Evolutionary conservation across 768 basidiomycete species (phyloP).

Genomic region (Leucosporidium creatinivorum): DNA sequence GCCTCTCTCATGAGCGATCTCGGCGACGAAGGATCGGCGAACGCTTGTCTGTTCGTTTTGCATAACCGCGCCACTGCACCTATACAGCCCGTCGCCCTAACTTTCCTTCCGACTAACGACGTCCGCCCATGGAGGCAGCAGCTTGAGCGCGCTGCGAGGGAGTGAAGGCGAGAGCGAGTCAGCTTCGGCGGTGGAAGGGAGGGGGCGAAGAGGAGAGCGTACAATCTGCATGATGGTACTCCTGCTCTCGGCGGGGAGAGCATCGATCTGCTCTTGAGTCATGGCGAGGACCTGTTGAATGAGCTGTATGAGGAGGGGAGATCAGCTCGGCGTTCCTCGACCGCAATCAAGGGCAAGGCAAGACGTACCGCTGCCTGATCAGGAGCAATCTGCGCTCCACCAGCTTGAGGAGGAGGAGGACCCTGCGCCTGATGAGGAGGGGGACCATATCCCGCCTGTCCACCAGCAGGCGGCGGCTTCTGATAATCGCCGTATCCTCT

Average conservation of each 20-base stretch:
- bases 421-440: conserved; percentile 4
- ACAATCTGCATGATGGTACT: conserved; percentile 75
- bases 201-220: background rate
- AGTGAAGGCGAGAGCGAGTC: too few species aligned
- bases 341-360: background rate
- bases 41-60: too few species aligned
- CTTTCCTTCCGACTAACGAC: too few species aligned
- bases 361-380: conserved; percentile 13
- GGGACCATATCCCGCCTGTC: conserved; percentile 23
- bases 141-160: background rate
- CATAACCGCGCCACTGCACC: too few species aligned
- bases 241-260: conserved; percentile 67
- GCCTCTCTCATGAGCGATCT: too few species aligned
- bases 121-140: background rate
- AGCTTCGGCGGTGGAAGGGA: background rate
- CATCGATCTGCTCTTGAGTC: conserved; percentile 73
- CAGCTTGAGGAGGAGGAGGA: background rate
- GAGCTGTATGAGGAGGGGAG: conserved; percentile 45
- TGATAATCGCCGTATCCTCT: conserved; percentile 2
- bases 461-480: conserved; percentile 44
- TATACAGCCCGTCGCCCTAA: too few species aligned
- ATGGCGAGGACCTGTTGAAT: conserved; percentile 76
- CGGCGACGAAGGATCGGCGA: too few species aligned
- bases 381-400: background rate
- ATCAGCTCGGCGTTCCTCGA: background rate